These are phyloP conservation scores for Yamadazyma buinensis DNA, from an alignment of 1,139 yeast genomes.

Conservation along the genomic window DNA sequence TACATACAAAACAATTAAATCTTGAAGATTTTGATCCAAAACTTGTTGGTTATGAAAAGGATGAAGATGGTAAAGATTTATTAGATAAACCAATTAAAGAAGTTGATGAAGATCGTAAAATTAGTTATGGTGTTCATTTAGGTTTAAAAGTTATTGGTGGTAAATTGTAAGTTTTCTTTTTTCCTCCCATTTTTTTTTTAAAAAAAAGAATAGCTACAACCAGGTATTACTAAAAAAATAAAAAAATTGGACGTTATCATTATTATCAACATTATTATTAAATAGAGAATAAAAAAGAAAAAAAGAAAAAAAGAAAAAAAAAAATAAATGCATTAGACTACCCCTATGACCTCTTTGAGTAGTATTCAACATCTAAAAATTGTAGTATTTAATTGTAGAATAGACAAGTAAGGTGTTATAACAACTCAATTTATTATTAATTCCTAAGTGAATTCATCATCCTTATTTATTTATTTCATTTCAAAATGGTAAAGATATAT, in stretches of 20 bases:
- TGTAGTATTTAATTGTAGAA: too few relatives aligned
- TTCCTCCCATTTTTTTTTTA: too few relatives aligned
- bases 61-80: constrained; percentile 13
- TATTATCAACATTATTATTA: neutral
- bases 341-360: too few relatives aligned
- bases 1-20: constrained; percentile 47
- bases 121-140: constrained; percentile 55
- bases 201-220: too few relatives aligned
- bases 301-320: neutral
- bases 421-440: too few relatives aligned
- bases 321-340: neutral
- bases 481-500: too few relatives aligned
- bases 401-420: too few relatives aligned
- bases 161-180: constrained; percentile 57
- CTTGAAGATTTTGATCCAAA: constrained; percentile 56
- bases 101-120: constrained; percentile 53
- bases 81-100: constrained; percentile 22
- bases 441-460: too few relatives aligned
- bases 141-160: constrained; percentile 67
- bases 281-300: neutral
- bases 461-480: too few relatives aligned
- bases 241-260: too few relatives aligned
- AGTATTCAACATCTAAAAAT: too few relatives aligned
- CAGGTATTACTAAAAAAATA: too few relatives aligned
- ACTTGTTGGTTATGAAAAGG: constrained; percentile 14